Percentiles rank a stretch among this genome's conserved stretches.
Conservation (phyloP, 2,329 filamentous ascomycete species). For the Podosphaera fusca region DNA sequence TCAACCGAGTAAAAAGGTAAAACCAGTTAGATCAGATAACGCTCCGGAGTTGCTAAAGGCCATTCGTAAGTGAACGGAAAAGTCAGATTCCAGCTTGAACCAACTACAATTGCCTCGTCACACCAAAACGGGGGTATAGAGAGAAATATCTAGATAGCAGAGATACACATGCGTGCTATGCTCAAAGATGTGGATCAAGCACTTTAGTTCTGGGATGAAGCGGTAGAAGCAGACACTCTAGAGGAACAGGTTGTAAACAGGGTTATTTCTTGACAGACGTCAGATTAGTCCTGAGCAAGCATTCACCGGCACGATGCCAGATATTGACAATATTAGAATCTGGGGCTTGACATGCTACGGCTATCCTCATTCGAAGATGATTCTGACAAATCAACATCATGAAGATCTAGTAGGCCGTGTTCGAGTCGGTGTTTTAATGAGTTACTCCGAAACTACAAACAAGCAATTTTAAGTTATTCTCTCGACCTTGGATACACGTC, state of each 20-base stretch:
- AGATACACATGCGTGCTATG: neutral
- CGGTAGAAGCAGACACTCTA: neutral
- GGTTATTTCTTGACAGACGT: neutral
- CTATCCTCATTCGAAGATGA: neutral
- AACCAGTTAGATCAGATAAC: too few species aligned
- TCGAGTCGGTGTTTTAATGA: neutral
- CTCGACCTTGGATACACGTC: too few species aligned
- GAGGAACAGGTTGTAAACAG: neutral
- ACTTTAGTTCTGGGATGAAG: neutral
- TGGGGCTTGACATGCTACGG: neutral
- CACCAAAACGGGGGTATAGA: neutral
- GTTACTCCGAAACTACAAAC: too few species aligned
- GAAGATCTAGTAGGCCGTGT: neutral
- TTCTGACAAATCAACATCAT: neutral
- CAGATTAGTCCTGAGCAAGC: neutral
- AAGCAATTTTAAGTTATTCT: too few species aligned
- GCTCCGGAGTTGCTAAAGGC: too few species aligned
- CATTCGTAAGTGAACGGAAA: neutral
- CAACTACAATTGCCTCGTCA: neutral
- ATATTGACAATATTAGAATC: neutral
- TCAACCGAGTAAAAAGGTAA: too few species aligned
- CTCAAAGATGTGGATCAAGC: neutral
- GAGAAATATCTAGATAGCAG: neutral
- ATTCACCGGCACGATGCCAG: neutral
- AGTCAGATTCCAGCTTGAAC: neutral